Evolutionary conservation across 495 filamentous ascomycete genomes (phyloP).

Genomic region (Cryomyces antarcticus): DNA sequence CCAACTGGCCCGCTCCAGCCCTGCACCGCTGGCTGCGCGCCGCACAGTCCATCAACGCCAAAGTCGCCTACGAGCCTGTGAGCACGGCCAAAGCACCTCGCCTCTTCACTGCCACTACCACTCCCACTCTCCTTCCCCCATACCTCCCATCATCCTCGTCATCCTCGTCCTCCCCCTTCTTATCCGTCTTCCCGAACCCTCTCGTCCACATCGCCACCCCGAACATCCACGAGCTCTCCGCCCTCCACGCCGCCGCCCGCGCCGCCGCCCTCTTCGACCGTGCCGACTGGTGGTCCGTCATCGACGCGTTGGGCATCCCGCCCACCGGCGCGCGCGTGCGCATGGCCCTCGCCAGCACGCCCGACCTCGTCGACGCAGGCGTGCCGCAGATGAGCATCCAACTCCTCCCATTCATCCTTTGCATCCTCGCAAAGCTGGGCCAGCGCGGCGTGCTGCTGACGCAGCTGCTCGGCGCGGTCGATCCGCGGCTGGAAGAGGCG

Average conservation of each 20-base stretch:
- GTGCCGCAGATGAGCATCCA: constrained; percentile 65
- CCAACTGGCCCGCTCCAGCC: constrained; percentile 50
- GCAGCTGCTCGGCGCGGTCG: constrained; percentile 40
- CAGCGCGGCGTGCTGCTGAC: constrained; percentile 59
- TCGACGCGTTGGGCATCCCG: constrained; percentile 54
- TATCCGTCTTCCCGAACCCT: constrained; percentile 38
- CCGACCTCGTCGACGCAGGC: constrained; percentile 50
- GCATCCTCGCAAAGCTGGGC: constrained; percentile 69
- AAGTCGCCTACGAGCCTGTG: constrained; percentile 81
- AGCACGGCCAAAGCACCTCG: constrained; percentile 53
- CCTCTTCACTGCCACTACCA: constrained; percentile 30
- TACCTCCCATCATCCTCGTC: not conserved
- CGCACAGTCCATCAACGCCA: constrained; percentile 29
- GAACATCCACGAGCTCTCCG: constrained; percentile 58
- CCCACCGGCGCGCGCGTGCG: constrained; percentile 37
- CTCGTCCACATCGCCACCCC: constrained; percentile 54
- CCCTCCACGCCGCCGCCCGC: constrained; percentile 49
- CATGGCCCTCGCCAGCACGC: constrained; percentile 39
- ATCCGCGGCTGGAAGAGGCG: constrained; percentile 37
- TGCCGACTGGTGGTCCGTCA: constrained; percentile 52
- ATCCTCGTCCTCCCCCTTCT: not conserved
- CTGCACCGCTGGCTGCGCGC: constrained; percentile 40
- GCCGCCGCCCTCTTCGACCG: constrained; percentile 43
- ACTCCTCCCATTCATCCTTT: constrained; percentile 74
- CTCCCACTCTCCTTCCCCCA: constrained; percentile 2